phyloP scores from a whole-genome alignment of 371 early-diverging fungal genomes.

The Mucor ambiguus region DNA sequence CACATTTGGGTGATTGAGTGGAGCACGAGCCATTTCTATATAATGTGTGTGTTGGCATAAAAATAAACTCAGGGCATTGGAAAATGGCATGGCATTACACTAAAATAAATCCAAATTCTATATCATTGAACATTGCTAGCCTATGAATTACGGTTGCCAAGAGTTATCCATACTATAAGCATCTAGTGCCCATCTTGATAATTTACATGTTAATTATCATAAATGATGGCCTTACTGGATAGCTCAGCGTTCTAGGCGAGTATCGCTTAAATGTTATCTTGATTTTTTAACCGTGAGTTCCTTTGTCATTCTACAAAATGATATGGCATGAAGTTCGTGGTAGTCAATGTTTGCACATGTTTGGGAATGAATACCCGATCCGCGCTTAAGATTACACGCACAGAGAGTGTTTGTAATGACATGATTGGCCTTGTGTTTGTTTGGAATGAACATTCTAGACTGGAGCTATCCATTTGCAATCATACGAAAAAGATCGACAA shows the following conservation, averaged over 20 bases:
- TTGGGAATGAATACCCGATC: constrained; percentile 1
- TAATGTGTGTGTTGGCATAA: neutral
- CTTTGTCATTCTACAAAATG: neutral
- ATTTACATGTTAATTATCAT: neutral
- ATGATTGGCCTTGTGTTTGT: neutral
- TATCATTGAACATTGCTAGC: neutral
- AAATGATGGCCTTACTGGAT: neutral
- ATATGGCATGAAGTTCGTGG: neutral
- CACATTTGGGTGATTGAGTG: neutral
- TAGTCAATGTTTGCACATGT: neutral
- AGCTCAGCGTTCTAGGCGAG: neutral
- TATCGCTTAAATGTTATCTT: neutral
- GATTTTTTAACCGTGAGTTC: neutral
- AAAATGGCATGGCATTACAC: neutral
- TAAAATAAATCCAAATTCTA: neutral
- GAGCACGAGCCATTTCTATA: neutral
- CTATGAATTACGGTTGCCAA: neutral
- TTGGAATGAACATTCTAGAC: neutral
- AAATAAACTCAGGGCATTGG: neutral
- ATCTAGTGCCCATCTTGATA: neutral
- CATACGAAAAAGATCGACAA: neutral
- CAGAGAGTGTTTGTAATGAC: neutral
- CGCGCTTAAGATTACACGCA: neutral
- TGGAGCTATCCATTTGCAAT: neutral
- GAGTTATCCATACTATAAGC: neutral